A percentile compares a stretch with the other conserved stretches of the same genome.
Conservation (phyloP, 441 rosid genomes). For the Populus hybrid region DNA sequence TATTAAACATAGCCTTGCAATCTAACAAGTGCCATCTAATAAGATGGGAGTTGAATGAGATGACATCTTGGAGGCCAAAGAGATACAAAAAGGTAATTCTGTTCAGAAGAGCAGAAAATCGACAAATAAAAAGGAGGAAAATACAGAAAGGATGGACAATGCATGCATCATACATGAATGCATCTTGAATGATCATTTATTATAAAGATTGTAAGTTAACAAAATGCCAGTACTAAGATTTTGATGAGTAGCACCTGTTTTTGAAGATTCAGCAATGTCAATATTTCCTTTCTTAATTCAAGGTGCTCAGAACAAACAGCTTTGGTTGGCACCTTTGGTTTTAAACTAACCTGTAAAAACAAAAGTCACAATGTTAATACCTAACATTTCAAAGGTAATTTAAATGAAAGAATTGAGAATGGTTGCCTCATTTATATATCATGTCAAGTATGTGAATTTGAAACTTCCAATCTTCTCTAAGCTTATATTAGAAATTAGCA, state of each 20-base stretch:
- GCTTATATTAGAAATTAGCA: neutral
- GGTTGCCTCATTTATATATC: neutral
- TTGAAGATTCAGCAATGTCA: conserved; percentile 84
- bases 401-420: neutral
- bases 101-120: too few relatives aligned
- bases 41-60: neutral
- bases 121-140: neutral
- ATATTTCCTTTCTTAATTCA: conserved; percentile 85
- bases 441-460: neutral
- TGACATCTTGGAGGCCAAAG: neutral
- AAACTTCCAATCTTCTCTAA: neutral
- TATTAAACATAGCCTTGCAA: neutral
- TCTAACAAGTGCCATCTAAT: neutral
- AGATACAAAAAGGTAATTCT: neutral
- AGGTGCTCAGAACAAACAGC: conserved; percentile 98
- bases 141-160: neutral
- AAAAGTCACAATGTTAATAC: neutral
- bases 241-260: conserved; percentile 56
- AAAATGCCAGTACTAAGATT: neutral
- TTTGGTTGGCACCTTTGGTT: conserved; percentile 95
- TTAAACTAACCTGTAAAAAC: conserved; percentile 66
- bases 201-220: neutral
- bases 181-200: neutral
- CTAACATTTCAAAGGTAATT: neutral
- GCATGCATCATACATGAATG: neutral